phyloP scores from a whole-genome alignment of 2,329 filamentous ascomycete genomes.

The Xylaria digitata region DNA sequence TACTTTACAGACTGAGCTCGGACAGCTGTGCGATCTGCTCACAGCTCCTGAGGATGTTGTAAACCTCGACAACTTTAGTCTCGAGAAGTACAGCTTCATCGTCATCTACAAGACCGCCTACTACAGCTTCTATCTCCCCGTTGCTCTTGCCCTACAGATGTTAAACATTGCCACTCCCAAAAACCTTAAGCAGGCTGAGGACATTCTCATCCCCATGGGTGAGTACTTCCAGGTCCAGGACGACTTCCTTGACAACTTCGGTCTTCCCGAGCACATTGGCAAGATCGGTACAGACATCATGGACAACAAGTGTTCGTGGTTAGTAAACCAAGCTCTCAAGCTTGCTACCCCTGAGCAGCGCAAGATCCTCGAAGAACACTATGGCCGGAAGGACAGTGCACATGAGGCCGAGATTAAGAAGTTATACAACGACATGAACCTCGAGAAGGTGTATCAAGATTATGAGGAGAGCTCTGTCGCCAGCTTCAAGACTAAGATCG shows the following conservation, averaged over 20 bases:
- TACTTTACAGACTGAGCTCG: conserved; percentile 93
- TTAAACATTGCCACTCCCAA: conserved; percentile 84
- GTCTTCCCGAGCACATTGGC: conserved; percentile 89
- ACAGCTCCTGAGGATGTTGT: conserved; percentile 95
- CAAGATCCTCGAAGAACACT: conserved; percentile 88
- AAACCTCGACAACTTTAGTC: conserved; percentile 92
- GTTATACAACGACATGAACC: conserved; percentile 85
- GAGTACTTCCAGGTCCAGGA: conserved; percentile 99
- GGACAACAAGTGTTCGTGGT: conserved; percentile 99
- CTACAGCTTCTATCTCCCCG: conserved; percentile 98
- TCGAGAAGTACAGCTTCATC: conserved; percentile 97
- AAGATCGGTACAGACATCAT: conserved; percentile 99
- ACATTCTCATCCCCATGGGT: conserved; percentile 95
- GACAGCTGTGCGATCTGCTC: conserved; percentile 92
- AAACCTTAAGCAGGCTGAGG: conserved; percentile 89
- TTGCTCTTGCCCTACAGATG: conserved; percentile 89
- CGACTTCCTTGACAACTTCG: conserved; percentile 98
- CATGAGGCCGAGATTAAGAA: conserved; percentile 89
- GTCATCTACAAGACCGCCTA: conserved; percentile 99
- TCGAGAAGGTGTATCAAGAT: conserved; percentile 84
- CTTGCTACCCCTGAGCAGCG: conserved; percentile 86
- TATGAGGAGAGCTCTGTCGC: conserved; percentile 89
- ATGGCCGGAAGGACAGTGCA: conserved; percentile 87
- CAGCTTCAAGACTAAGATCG: conserved; percentile 82
- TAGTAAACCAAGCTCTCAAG: conserved; percentile 92